Evolutionary conservation across 306 rosid species (phyloP).

Genomic region (Prunus dulcis): DNA sequence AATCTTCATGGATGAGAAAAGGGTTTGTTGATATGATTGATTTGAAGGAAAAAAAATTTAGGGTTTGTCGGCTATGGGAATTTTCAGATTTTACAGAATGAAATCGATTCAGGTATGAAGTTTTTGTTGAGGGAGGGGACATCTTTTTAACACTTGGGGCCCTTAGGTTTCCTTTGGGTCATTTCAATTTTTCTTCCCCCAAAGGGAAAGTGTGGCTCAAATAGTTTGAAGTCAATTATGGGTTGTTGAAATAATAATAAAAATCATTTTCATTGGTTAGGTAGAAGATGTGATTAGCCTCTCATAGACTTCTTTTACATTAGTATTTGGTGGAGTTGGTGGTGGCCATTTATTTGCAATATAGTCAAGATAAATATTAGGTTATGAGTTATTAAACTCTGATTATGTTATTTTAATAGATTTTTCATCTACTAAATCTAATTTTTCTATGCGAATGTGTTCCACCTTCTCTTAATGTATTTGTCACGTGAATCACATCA

Average conservation of each 20-base stretch:
- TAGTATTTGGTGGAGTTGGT: conserved; percentile 33
- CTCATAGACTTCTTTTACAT: conserved; percentile 4
- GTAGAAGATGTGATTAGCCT: conserved; percentile 19
- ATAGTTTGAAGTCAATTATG: conserved; percentile 10
- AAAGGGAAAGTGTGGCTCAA: neutral
- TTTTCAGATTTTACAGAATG: conserved; percentile 8
- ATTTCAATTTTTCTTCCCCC: conserved; percentile 8
- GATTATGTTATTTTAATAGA: neutral
- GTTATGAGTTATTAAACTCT: neutral
- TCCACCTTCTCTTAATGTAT: conserved; percentile 1
- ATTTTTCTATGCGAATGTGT: neutral
- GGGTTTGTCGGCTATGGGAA: conserved; percentile 46
- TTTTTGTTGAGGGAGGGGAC: conserved; percentile 33
- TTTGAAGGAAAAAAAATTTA: conserved; percentile 9
- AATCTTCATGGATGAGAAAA: conserved; percentile 18
- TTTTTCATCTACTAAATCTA: neutral
- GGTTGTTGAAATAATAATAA: neutral
- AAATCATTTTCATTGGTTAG: conserved; percentile 22
- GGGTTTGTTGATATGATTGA: conserved; percentile 31
- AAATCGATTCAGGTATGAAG: conserved; percentile 33
- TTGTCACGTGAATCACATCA: neutral
- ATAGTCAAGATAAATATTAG: neutral
- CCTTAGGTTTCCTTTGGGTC: conserved; percentile 18
- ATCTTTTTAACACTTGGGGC: conserved; percentile 32
- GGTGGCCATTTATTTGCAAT: conserved; percentile 25